Percentiles rank a stretch among this genome's conserved stretches.
Evolutionary conservation across 352 stramenopile species (phyloP).

Genomic region (Phytophthora cactorum): DNA sequence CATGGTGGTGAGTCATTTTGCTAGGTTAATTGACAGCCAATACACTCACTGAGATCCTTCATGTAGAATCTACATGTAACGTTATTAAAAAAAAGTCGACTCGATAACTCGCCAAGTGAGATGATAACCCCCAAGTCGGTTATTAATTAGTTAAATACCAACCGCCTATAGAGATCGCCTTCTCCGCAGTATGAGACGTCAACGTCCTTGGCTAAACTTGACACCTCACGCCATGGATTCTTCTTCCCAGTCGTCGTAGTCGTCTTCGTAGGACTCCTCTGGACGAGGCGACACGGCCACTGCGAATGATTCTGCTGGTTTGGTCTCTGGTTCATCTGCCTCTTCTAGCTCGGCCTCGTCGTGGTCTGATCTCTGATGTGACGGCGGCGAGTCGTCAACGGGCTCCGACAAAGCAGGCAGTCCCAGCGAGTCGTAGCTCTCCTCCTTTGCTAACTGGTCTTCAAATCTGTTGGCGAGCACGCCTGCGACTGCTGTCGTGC

Average conservation of each 20-base stretch:
- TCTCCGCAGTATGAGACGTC: not conserved
- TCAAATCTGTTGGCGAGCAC: constrained; percentile 25
- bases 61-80: no score
- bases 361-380: constrained; percentile 2
- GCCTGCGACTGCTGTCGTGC: constrained; percentile 34
- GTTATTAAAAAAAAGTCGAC: no score
- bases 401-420: constrained; percentile 46
- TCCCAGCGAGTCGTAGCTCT: constrained; percentile 75
- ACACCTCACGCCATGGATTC: constrained; percentile 40
- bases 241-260: constrained; percentile 75
- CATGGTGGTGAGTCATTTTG: no score
- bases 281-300: constrained; percentile 18
- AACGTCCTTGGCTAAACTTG: no score
- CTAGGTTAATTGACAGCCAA: no score
- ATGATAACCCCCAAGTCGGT: no score
- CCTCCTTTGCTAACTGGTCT: constrained; percentile 32
- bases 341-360: constrained; percentile 11
- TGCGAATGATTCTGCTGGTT: not conserved
- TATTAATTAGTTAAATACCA: no score
- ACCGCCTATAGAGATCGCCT: not conserved
- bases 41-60: no score
- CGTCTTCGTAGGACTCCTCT: constrained; percentile 64
- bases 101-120: not conserved
- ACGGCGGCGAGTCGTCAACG: constrained; percentile 7
- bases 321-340: not conserved